Conservation (phyloP, 176 grass and related monocot genomes). For the Guadua angustifolia region DNA sequence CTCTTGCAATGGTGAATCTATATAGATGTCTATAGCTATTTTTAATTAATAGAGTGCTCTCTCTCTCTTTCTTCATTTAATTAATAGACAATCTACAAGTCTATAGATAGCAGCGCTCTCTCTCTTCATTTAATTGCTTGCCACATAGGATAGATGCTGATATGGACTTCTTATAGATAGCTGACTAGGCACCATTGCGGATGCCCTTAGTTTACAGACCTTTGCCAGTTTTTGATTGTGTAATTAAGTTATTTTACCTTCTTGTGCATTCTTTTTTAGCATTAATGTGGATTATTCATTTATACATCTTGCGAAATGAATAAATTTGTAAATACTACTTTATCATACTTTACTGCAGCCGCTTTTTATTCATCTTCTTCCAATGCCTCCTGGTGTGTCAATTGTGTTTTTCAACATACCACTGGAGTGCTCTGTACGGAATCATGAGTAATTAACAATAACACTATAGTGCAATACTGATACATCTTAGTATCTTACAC, state of each 20-base stretch:
- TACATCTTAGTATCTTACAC: not conserved
- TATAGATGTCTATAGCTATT: too few species aligned
- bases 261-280: not conserved
- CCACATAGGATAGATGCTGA: too few species aligned
- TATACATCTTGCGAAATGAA: not conserved
- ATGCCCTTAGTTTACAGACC: constrained; percentile 2
- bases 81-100: too few species aligned
- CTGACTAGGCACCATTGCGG: too few species aligned
- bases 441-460: not conserved
- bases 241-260: constrained; percentile 9
- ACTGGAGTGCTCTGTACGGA: not conserved
- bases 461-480: not conserved
- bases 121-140: too few species aligned
- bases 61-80: too few species aligned
- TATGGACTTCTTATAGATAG: too few species aligned
- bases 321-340: not conserved
- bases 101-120: too few species aligned
- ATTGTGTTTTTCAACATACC: not conserved
- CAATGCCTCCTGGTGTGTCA: not conserved
- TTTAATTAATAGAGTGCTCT: too few species aligned
- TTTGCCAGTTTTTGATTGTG: not conserved
- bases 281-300: not conserved
- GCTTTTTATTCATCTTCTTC: constrained; percentile 5
- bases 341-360: not conserved
- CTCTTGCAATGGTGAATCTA: too few species aligned